phyloP scores from a whole-genome alignment of 2,329 filamentous ascomycete species.

The Alternaria gaisen region DNA sequence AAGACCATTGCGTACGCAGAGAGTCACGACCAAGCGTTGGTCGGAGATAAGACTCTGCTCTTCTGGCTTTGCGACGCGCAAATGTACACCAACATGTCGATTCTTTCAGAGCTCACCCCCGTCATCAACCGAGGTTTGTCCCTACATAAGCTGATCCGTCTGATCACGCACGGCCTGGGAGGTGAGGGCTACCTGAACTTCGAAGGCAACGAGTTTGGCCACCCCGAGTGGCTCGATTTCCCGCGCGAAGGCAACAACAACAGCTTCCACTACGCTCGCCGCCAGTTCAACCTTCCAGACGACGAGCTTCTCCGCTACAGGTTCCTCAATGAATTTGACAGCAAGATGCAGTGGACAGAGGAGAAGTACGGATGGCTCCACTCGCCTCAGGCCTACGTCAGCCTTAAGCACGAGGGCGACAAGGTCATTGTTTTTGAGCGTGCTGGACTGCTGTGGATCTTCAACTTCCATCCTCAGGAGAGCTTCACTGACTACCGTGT shows the following conservation, averaged over 20 bases:
- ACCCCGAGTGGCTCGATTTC: slow-evolving; percentile 99
- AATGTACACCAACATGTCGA: slow-evolving; percentile 98
- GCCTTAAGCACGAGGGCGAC: slow-evolving; percentile 90
- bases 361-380: slow-evolving; percentile 92
- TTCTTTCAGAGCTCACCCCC: slow-evolving; percentile 80
- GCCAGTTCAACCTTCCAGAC: slow-evolving; percentile 91
- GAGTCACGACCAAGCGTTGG: slow-evolving; percentile 97
- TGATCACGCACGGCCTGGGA: slow-evolving; percentile 88
- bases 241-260: slow-evolving; percentile 92
- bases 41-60: slow-evolving; percentile 95
- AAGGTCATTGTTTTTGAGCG: slow-evolving; percentile 97
- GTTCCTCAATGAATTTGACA: slow-evolving; percentile 93
- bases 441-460: slow-evolving; percentile 87
- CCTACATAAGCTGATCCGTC: slow-evolving; percentile 96
- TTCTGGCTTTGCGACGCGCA: slow-evolving; percentile 98
- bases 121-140: slow-evolving; percentile 90
- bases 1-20: slow-evolving; percentile 99
- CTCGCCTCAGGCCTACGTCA: slow-evolving; percentile 86
- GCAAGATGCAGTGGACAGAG: slow-evolving; percentile 87
- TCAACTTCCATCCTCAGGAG: slow-evolving; percentile 89
- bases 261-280: slow-evolving; percentile 92
- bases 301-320: slow-evolving; percentile 86
- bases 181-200: slow-evolving; percentile 99
- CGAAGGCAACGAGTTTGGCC: slow-evolving; percentile 97
- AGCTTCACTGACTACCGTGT: slow-evolving; percentile 94